Evolutionary conservation across 2,329 filamentous ascomycete genomes (phyloP).

Genomic region (Colletotrichum zoysiae): DNA sequence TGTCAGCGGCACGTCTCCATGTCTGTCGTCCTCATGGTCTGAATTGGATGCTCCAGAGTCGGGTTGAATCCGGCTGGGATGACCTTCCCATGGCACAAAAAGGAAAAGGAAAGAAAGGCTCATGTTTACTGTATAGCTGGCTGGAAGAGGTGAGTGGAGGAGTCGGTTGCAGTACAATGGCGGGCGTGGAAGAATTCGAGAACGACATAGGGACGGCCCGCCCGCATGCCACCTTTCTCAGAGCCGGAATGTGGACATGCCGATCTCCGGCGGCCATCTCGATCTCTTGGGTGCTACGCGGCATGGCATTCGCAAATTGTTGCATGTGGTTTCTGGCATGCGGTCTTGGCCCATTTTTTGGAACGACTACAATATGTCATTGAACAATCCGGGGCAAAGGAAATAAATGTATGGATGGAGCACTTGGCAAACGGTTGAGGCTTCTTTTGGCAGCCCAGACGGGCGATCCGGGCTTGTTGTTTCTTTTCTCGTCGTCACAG

Average conservation of each 20-base stretch:
- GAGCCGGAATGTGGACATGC: background rate
- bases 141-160: too few species aligned
- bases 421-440: background rate
- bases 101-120: too few species aligned
- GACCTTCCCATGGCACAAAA: too few species aligned
- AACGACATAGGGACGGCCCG: background rate
- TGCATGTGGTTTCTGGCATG: background rate
- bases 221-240: background rate
- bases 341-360: background rate
- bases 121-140: too few species aligned
- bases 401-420: background rate
- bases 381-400: background rate
- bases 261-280: slow-evolving; percentile 1
- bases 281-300: background rate
- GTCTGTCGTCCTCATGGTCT: too few species aligned
- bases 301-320: background rate
- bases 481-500: slow-evolving; percentile 3
- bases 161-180: background rate
- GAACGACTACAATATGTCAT: background rate
- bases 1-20: background rate
- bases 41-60: too few species aligned
- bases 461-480: background rate
- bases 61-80: too few species aligned
- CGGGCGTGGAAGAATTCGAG: background rate
- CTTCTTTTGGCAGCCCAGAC: background rate